A percentile compares a stretch with the other conserved stretches of the same genome.
Evolutionary conservation across 169 alveolate species (phyloP).

Genomic region (Theileria sp.): DNA sequence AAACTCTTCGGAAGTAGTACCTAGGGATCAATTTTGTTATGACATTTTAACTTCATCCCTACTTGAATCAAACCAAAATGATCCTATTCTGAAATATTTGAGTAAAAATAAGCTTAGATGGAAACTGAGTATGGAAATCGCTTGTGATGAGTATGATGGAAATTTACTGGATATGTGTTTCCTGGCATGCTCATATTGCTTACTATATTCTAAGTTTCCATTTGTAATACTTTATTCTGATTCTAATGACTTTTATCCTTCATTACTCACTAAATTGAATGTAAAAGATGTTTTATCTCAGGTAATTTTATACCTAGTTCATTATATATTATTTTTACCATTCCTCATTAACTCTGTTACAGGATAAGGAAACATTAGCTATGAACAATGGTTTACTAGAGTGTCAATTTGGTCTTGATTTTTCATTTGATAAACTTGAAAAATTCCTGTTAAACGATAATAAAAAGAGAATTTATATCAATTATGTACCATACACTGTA

Average conservation of each 20-base stretch:
- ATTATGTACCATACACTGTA: slow-evolving; percentile 45
- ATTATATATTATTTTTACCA: neutral
- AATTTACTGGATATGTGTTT: slow-evolving; percentile 42
- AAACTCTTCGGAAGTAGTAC: slow-evolving; percentile 35
- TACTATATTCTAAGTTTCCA: slow-evolving; percentile 34
- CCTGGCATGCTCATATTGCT: slow-evolving; percentile 34
- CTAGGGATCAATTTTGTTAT: slow-evolving; percentile 38
- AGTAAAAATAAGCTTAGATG: slow-evolving; percentile 19
- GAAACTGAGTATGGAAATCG: slow-evolving; percentile 36
- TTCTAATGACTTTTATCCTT: slow-evolving; percentile 12
- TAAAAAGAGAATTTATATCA: neutral
- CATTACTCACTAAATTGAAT: neutral
- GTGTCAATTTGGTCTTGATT: neutral
- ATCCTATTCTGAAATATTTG: slow-evolving; percentile 2
- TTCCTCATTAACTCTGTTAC: neutral
- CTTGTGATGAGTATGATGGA: slow-evolving; percentile 65
- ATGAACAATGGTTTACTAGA: neutral
- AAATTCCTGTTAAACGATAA: slow-evolving; percentile 8
- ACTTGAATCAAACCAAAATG: neutral
- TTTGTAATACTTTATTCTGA: slow-evolving; percentile 16
- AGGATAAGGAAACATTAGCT: neutral
- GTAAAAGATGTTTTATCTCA: neutral
- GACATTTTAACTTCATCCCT: neutral
- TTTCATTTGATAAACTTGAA: neutral
- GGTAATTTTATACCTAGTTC: neutral